Conservation (phyloP, 495 filamentous ascomycete species). For the Aspergillus carlsbadensis region DNA sequence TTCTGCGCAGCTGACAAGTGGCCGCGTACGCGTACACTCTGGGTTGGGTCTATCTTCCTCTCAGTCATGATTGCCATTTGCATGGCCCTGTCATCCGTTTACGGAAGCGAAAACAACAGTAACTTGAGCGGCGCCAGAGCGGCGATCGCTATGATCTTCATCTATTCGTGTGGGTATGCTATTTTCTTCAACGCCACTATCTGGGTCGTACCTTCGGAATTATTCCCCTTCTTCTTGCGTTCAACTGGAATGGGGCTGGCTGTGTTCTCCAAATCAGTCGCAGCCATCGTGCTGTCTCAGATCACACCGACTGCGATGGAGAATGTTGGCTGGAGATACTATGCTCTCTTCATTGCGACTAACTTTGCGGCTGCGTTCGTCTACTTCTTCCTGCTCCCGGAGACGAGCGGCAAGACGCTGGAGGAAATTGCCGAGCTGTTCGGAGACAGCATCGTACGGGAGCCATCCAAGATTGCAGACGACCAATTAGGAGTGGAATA, state of each 20-base stretch:
- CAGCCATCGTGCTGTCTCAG: slow-evolving; percentile 36
- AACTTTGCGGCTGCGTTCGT: slow-evolving; percentile 32
- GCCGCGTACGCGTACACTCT: slow-evolving; percentile 21
- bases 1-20: slow-evolving; percentile 19
- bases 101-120: slow-evolving; percentile 7
- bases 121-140: slow-evolving; percentile 16
- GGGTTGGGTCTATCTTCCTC: slow-evolving; percentile 20
- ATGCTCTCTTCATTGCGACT: slow-evolving; percentile 36
- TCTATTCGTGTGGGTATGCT: slow-evolving; percentile 23
- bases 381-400: slow-evolving; percentile 47
- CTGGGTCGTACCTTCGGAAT: slow-evolving; percentile 22
- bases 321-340: slow-evolving; percentile 39
- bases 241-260: slow-evolving; percentile 21
- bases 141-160: slow-evolving; percentile 24
- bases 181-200: slow-evolving; percentile 31
- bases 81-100: slow-evolving; percentile 19
- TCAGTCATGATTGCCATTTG: slow-evolving; percentile 23
- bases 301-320: slow-evolving; percentile 39
- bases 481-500: background rate
- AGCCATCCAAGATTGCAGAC: background rate
- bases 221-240: slow-evolving; percentile 20
- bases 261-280: slow-evolving; percentile 18
- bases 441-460: slow-evolving; percentile 24
- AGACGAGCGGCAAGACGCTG: slow-evolving; percentile 42
- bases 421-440: slow-evolving; percentile 52